Evolutionary conservation across 2,329 filamentous ascomycete species (phyloP).

Genomic region (Trichoderma hamatum): DNA sequence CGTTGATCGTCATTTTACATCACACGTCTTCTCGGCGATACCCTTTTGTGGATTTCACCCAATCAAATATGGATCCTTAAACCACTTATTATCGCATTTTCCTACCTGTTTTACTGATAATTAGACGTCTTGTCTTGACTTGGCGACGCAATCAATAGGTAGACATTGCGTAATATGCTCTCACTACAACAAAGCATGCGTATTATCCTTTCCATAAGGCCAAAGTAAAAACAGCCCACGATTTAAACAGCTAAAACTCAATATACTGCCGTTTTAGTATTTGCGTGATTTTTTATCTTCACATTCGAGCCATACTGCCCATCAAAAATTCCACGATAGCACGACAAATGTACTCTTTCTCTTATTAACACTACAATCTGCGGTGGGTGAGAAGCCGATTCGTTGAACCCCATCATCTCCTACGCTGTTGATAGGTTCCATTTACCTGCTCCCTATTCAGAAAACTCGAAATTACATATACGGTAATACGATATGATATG

Average conservation of each 20-base stretch:
- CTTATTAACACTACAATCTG: not conserved
- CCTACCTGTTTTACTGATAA: no score
- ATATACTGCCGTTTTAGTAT: not conserved
- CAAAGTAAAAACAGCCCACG: no score
- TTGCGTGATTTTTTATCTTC: not conserved
- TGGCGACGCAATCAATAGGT: no score
- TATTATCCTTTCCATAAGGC: no score
- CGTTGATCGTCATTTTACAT: no score
- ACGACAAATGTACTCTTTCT: not conserved
- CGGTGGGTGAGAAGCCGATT: not conserved
- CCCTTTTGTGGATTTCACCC: no score
- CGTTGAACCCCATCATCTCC: not conserved
- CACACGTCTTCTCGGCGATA: no score
- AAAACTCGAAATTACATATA: not conserved
- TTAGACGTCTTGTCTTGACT: no score
- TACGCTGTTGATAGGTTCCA: not conserved
- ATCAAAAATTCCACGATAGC: not conserved
- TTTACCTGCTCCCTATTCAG: not conserved
- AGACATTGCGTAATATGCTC: no score
- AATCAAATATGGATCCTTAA: no score
- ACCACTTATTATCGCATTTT: no score
- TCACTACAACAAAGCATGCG: no score
- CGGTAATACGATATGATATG: not conserved
- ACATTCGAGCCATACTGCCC: not conserved
- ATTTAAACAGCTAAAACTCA: not conserved